Percentiles rank a stretch among this genome's conserved stretches.
Evolutionary conservation across 768 basidiomycete species (phyloP).

Genomic region (Boletus rubropictus): DNA sequence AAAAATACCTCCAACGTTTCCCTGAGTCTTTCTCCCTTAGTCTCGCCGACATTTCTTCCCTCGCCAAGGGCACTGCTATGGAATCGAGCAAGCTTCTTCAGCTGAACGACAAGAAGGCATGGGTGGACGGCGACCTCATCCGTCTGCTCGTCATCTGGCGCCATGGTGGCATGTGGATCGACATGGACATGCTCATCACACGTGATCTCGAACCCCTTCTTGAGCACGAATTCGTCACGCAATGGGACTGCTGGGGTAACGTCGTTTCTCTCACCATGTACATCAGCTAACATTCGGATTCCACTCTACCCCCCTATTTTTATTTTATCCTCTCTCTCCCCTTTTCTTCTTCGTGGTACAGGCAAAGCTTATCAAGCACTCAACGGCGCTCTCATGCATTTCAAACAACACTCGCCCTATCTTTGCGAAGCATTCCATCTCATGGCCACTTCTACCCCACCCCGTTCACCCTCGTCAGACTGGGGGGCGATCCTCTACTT

Average conservation of each 20-base stretch:
- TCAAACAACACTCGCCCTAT: constrained; percentile 84
- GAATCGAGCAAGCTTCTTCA: constrained; percentile 55
- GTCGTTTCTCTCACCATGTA: neutral
- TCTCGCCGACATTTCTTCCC: constrained; percentile 56
- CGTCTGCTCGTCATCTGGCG: constrained; percentile 83
- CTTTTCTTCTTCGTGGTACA: constrained; percentile 21
- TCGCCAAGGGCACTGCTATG: constrained; percentile 76
- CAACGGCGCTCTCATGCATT: constrained; percentile 94
- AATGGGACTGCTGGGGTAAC: constrained; percentile 97
- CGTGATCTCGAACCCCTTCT: constrained; percentile 78
- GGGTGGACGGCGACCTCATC: constrained; percentile 94
- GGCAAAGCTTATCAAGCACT: constrained; percentile 72
- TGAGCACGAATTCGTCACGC: constrained; percentile 94
- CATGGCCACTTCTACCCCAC: constrained; percentile 71
- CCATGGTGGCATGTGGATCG: constrained; percentile 91
- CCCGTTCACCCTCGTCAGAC: constrained; percentile 76
- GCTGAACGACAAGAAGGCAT: constrained; percentile 71
- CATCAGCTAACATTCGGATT: constrained; percentile 2
- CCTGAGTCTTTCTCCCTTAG: constrained; percentile 67
- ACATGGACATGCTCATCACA: constrained; percentile 93
- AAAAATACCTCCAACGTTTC: constrained; percentile 53
- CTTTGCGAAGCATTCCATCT: constrained; percentile 95
- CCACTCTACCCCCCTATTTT: neutral
- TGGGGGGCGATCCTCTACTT: constrained; percentile 93
- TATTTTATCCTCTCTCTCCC: neutral